These are phyloP conservation scores for Leishmania aethiopica DNA, from an alignment of 208 protist species.

Conservation along the genomic window DNA sequence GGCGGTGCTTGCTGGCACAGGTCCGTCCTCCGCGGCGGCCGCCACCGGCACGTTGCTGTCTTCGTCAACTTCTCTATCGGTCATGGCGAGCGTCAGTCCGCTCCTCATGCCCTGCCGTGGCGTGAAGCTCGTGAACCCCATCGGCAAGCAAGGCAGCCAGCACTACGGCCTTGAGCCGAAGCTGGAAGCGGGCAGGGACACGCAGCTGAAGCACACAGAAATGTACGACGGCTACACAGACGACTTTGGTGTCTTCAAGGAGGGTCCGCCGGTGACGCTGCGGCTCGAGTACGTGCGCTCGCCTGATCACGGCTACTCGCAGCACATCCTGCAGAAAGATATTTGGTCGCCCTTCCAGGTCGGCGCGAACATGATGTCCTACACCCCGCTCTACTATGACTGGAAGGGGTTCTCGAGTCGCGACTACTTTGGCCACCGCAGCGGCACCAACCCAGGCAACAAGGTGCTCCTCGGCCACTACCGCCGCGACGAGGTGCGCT, in stretches of 20 bases:
- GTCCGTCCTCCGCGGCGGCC: neutral
- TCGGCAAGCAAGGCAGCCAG: constrained; percentile 81
- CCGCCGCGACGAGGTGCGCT: constrained; percentile 75
- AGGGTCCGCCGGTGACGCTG: constrained; percentile 85
- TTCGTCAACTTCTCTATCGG: neutral
- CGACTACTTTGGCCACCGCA: constrained; percentile 91
- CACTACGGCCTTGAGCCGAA: constrained; percentile 88
- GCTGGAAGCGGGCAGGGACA: constrained; percentile 87
- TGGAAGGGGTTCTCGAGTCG: constrained; percentile 85
- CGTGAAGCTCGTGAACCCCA: constrained; percentile 85
- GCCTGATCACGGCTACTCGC: constrained; percentile 82
- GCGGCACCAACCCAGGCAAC: constrained; percentile 87
- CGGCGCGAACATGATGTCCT: constrained; percentile 79
- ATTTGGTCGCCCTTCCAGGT: constrained; percentile 94
- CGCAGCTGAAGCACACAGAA: constrained; percentile 90
- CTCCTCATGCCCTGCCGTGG: constrained; percentile 26
- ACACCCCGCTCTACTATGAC: constrained; percentile 93
- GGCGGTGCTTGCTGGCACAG: neutral
- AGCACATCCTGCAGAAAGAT: constrained; percentile 85
- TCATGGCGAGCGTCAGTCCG: constrained; percentile 1
- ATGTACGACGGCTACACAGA: constrained; percentile 95
- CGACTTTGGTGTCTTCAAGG: constrained; percentile 93
- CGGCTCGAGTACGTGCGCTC: constrained; percentile 92
- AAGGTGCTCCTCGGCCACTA: constrained; percentile 89
- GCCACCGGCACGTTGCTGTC: neutral